A percentile compares a stretch with the other conserved stretches of the same genome.
Evolutionary conservation across 2,329 filamentous ascomycete genomes (phyloP).

Genomic region (Penicillium capsulatum): DNA sequence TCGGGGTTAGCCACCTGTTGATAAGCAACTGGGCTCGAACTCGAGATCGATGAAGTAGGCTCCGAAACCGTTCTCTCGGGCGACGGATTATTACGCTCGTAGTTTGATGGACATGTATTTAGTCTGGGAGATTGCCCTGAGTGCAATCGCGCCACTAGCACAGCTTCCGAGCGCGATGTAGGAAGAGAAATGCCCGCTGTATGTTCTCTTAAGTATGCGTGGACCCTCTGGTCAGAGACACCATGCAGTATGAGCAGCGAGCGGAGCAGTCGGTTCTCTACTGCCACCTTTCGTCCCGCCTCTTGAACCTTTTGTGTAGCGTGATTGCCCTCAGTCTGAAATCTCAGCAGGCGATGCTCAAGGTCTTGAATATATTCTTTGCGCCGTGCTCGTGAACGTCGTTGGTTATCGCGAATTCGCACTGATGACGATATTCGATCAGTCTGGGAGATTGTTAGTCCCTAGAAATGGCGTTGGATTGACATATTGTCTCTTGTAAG

Average conservation of each 20-base stretch:
- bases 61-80: too few relatives aligned
- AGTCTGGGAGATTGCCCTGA: too few relatives aligned
- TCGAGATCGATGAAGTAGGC: too few relatives aligned
- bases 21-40: too few relatives aligned
- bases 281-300: constrained; percentile 63
- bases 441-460: constrained; percentile 1
- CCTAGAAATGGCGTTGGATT: not conserved
- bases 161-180: too few relatives aligned
- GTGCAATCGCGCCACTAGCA: too few relatives aligned
- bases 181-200: too few relatives aligned
- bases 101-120: too few relatives aligned
- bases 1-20: too few relatives aligned
- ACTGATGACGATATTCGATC: constrained; percentile 25
- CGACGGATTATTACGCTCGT: too few relatives aligned
- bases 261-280: constrained; percentile 65
- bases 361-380: constrained; percentile 70
- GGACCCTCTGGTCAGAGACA: constrained; percentile 1
- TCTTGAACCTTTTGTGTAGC: constrained; percentile 68
- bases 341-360: constrained; percentile 53
- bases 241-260: constrained; percentile 37
- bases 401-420: constrained; percentile 71
- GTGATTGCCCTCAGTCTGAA: constrained; percentile 52
- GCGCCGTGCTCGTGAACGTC: constrained; percentile 67
- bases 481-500: constrained; percentile 1
- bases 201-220: too few relatives aligned